Conservation (phyloP, 1,284 basidiomycete genomes). For the Flammula alnicola region DNA sequence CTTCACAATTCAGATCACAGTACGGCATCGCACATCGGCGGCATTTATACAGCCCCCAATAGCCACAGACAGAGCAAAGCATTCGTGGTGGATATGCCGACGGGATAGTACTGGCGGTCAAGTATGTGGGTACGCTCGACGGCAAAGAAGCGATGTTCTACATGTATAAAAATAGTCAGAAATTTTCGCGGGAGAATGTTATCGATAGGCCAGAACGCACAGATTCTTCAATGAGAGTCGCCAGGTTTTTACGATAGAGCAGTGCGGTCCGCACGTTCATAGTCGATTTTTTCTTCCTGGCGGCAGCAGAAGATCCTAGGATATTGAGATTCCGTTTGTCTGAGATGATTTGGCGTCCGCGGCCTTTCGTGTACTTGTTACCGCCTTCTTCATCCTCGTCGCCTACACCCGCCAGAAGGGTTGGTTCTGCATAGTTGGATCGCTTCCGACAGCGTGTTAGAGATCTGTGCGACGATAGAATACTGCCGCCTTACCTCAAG, state of each 20-base stretch:
- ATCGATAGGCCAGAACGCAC: conserved; percentile 45
- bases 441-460: conserved; percentile 46
- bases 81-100: conserved; percentile 42
- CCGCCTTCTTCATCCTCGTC: conserved; percentile 50
- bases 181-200: background rate
- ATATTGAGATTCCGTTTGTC: conserved; percentile 65
- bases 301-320: conserved; percentile 47
- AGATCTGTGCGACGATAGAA: conserved; percentile 11
- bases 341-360: conserved; percentile 72
- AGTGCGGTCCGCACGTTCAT: conserved; percentile 79
- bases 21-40: conserved; percentile 46
- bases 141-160: conserved; percentile 67
- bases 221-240: conserved; percentile 76
- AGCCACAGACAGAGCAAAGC: conserved; percentile 48
- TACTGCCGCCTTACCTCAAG: conserved; percentile 60
- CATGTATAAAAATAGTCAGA: conserved; percentile 16
- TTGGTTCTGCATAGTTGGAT: conserved; percentile 77
- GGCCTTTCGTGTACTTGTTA: conserved; percentile 57
- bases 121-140: conserved; percentile 45
- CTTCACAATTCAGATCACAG: conserved; percentile 46
- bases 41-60: conserved; percentile 45
- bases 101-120: conserved; percentile 40
- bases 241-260: conserved; percentile 78
- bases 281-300: conserved; percentile 75
- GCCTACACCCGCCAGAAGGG: conserved; percentile 45